Base-by-base conservation (phyloP, 2,329 filamentous ascomycete genomes). In the Juglanconis oblonga region DNA sequence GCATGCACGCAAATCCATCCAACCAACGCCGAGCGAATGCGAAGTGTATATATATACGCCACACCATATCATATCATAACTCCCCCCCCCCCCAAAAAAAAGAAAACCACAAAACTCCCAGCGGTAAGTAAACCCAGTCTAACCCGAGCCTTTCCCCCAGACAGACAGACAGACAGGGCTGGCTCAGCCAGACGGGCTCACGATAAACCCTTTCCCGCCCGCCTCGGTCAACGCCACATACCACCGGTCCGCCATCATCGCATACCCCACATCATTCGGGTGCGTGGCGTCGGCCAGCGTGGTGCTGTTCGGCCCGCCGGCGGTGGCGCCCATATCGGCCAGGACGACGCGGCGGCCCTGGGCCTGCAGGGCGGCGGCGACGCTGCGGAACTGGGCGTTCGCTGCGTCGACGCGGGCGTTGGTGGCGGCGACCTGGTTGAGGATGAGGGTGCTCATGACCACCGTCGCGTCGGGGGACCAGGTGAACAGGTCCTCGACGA, bases 181-280 rank as follows among this genome's bases (percentile, higher is more conserved):
- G n/a, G n/a, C n/a, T n/a, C 54, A 42, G 33, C 44, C 47, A 45
- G 24, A 32, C 0, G 68, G 68, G 4, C 54, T 45, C 50, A 66
- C 57, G 9, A 71, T 56, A 58, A 69, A 64, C 3, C 69, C 67
- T 44, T 66, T 65, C 14, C 55, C 24, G 4, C 66, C 64, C 7
- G 71, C 71, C 40, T 70, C 65, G 55, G 65, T 61, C 52, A 74
- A 68, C 29, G 69, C 67, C 0, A 50, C 58, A 55, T 70, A 69
- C 74, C 74, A 78, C 7, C 75, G 61, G 24, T 67, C 66, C 36
- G 76, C 76, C 76, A 79, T 78, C 68, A 77, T 76, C 48, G 66
- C 61, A 61, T 78, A 78, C 4, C 76, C 77, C 0, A 13, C 65
- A 36, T 76, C 73, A 24, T 69, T 67, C 1, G 76, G 77, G 56